phyloP scores from a whole-genome alignment of 2,329 filamentous ascomycete genomes.

The Cryphonectria naterciae region DNA sequence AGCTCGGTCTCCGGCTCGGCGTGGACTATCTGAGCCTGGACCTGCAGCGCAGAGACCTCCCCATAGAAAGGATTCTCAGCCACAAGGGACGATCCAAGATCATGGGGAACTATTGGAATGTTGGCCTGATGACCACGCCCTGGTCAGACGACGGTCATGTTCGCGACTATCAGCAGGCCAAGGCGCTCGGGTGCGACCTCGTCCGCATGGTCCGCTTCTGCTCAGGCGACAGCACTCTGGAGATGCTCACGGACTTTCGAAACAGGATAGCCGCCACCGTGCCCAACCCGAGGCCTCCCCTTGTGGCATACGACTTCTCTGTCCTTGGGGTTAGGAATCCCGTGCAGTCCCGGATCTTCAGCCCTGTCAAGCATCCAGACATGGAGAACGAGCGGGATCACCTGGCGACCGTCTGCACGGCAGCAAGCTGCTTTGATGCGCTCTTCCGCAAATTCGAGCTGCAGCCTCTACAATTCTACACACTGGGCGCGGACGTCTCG shows the following conservation, averaged over 20 bases:
- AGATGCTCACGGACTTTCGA: constrained; percentile 53
- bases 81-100: constrained; percentile 62
- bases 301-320: constrained; percentile 53
- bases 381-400: constrained; percentile 47
- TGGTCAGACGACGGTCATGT: constrained; percentile 62
- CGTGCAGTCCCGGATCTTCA: constrained; percentile 53
- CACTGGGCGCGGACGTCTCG: constrained; percentile 68
- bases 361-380: constrained; percentile 53
- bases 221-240: constrained; percentile 58
- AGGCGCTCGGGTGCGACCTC: constrained; percentile 62
- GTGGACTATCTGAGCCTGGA: constrained; percentile 70
- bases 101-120: constrained; percentile 59
- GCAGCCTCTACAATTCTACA: constrained; percentile 70
- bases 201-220: constrained; percentile 64
- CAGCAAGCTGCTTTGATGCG: constrained; percentile 59
- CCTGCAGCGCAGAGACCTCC: constrained; percentile 56
- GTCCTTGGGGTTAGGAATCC: constrained; percentile 48
- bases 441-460: constrained; percentile 65
- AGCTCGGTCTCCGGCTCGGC: constrained; percentile 67
- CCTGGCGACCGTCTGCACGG: constrained; percentile 55
- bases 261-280: constrained; percentile 48
- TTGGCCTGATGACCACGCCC: constrained; percentile 49
- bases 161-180: constrained; percentile 57
- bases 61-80: constrained; percentile 54
- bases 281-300: constrained; percentile 52